Evolutionary conservation across 495 filamentous ascomycete species (phyloP).

Genomic region (Lichenothelia convexa): DNA sequence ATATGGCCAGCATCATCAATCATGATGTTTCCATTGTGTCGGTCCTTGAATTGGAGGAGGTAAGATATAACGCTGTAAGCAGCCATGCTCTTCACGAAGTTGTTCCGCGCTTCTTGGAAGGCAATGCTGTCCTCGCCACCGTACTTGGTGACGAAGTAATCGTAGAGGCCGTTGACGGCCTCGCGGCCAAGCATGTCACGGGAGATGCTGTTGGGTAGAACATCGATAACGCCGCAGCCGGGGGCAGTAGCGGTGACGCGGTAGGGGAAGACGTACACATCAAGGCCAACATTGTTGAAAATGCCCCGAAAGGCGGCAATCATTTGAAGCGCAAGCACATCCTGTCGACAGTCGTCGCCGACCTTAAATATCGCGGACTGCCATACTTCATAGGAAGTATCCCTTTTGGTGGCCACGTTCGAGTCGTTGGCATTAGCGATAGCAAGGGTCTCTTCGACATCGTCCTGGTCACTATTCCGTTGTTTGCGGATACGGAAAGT

Average conservation of each 20-base stretch:
- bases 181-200: constrained; percentile 97
- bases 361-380: constrained; percentile 99
- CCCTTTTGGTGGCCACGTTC: constrained; percentile 12
- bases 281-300: constrained; percentile 80
- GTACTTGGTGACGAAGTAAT: constrained; percentile 95
- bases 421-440: constrained; percentile 11
- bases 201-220: constrained; percentile 91
- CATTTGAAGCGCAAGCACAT: constrained; percentile 92
- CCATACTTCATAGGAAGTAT: constrained; percentile 66
- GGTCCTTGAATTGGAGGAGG: constrained; percentile 94
- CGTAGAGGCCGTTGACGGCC: constrained; percentile 91
- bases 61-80: constrained; percentile 99
- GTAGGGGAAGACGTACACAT: constrained; percentile 95
- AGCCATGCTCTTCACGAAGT: constrained; percentile 99
- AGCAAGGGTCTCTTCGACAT: constrained; percentile 29
- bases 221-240: constrained; percentile 95
- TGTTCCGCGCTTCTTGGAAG: constrained; percentile 89
- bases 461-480: constrained; percentile 39
- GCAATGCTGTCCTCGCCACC: constrained; percentile 82
- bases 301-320: constrained; percentile 94
- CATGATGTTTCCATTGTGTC: constrained; percentile 99
- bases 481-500: constrained; percentile 92
- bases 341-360: constrained; percentile 94
- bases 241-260: constrained; percentile 96
- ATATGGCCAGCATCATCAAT: constrained; percentile 93